Base-by-base conservation (phyloP, 495 filamentous ascomycete species). In the Aspergillus sclerotioniger region DNA sequence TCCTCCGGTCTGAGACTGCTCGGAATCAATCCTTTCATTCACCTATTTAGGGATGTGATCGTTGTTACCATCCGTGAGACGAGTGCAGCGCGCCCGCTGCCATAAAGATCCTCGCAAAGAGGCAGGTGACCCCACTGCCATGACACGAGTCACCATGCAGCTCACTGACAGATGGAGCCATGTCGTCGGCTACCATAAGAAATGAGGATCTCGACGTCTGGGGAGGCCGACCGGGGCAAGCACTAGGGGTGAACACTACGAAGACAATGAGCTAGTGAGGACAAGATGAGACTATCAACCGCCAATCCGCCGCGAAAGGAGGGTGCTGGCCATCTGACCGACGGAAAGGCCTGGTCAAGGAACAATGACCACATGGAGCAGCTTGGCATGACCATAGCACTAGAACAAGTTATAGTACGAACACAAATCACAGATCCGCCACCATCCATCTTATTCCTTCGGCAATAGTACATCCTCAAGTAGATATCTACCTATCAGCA, bases 1-100 rank as follows among this genome's bases (percentile, higher is more conserved):
- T 35, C 63, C 65, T 50, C 56, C 56, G 20, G 39, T 58, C 10
- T 58, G 55, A 62, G 21, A 51, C 8, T 12, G 15, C 20, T 10
- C 17, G 25, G 29, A 16, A 15, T 8, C 29, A 41, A 41, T 41
- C 5, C 5, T n/a, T 37, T 10, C n/a, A 41, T n/a, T 19, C 52
- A 15, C 35, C 8, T 21, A 50, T n/a, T 33, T 53, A 5, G 25
- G 2, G 25, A 2, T 3, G 25, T 25, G 25, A 25, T 25, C 5
- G 5, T 25, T 6, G 13, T 12, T 1, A 41, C 37, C 37, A n/a
- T 41, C 5, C 13, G 1, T 41, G 37, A 41, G 6, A 41, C 37
- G 13, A 41, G 37, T 13, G 13, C 37, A 41, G n/a, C 13, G 37
- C 8, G 37, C 12, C 13, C 37, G 13, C 13, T 41, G 37, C 33